Evolutionary conservation across 495 filamentous ascomycete genomes (phyloP).

Genomic region (Alectoria sarmentosa): DNA sequence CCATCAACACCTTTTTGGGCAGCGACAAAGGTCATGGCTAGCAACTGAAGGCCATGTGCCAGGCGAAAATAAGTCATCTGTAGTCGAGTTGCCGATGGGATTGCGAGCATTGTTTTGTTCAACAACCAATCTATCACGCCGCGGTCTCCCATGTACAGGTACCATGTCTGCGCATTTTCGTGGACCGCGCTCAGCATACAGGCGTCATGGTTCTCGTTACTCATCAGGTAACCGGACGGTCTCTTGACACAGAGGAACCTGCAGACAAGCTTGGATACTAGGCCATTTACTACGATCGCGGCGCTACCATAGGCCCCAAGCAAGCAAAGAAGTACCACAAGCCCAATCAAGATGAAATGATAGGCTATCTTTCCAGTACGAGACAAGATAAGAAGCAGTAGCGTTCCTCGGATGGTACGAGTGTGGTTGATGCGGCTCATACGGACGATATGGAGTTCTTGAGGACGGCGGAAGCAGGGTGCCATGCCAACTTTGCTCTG

Average conservation of each 20-base stretch:
- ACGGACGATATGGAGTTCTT: constrained; percentile 13
- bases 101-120: constrained; percentile 24
- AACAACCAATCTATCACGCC: constrained; percentile 23
- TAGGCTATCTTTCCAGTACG: neutral
- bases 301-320: constrained; percentile 19
- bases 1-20: constrained; percentile 26
- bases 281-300: constrained; percentile 11
- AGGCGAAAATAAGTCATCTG: constrained; percentile 6
- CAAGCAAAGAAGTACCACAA: constrained; percentile 5
- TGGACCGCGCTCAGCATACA: constrained; percentile 22
- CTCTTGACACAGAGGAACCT: neutral
- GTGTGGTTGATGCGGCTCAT: constrained; percentile 4
- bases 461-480: constrained; percentile 6
- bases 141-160: constrained; percentile 23
- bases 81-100: neutral
- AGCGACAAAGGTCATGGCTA: constrained; percentile 26
- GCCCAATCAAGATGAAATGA: neutral
- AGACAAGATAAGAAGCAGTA: neutral
- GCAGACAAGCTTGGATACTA: constrained; percentile 9
- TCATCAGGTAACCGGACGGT: constrained; percentile 12
- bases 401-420: neutral
- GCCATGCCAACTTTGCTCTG: neutral
- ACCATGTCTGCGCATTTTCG: constrained; percentile 22
- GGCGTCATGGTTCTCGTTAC: constrained; percentile 22
- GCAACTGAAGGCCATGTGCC: constrained; percentile 19